Base-by-base conservation (phyloP, 768 basidiomycete genomes). In the Tubosaeta sp. region DNA sequence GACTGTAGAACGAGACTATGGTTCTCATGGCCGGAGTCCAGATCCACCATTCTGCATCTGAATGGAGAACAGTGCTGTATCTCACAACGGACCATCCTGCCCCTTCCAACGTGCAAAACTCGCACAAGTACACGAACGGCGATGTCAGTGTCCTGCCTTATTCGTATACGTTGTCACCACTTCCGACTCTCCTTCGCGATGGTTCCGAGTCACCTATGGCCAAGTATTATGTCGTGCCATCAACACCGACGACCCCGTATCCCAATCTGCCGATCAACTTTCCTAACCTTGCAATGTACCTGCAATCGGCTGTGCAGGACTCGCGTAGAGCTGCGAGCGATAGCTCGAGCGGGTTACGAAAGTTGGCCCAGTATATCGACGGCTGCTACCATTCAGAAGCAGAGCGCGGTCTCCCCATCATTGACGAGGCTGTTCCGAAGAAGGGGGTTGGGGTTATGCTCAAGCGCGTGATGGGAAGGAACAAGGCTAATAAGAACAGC, bases 51-150 rank as follows among this genome's bases (percentile, higher is more conserved):
- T 62, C 74, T 17, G 76, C 83, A 0, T 60, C 70, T 5, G 80
- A 83, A 16, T 92, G 90, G 90, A 78, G 85, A 49, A 83, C 84
- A 10, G 71, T 91, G 19, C 66, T 91, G 14, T 91, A 88, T 77
- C 81, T 92, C 58, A 84, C 86, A 1, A 79, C 88, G 49, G 90
- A 92, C 60, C 74, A 83, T 59, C 81, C 83, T 1, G 64, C 81
- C 2, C 85, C 87, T 27, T 59, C 72, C 4, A 72, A 71, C 12
- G 53, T 74, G 12, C 74, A 70, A 5, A 71, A 72, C 35, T 72
- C 75, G 3, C 66, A 73, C 60, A 81, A 74, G 64, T 84, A 76
- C 59, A 72, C 70, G 2, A 81, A 77, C 49, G 74, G 74, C 49
- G 86, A 88, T 57, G 82, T 86, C 6, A 83, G 76, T 54, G 62